Base-by-base conservation (phyloP, 1,139 yeast species). In the Hyphopichia burtonii region DNA sequence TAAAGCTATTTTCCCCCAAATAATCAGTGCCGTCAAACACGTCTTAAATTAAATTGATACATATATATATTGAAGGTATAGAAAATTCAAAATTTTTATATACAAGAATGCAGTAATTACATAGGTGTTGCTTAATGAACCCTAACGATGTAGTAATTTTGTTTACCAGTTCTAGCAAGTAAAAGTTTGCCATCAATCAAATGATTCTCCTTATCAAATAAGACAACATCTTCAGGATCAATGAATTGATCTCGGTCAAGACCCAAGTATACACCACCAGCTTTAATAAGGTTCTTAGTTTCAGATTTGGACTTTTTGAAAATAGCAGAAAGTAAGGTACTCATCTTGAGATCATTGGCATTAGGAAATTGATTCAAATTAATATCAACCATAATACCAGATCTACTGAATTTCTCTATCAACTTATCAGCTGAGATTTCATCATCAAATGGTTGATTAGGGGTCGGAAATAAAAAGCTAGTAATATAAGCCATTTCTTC, bases 181-280 rank as follows among this genome's bases (percentile, higher is more conserved):
- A 91, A 61, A 41, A 90, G 66, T 44, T 71, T 74, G 9, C 66
- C 80, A 33, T 83, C 93, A 18, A 86, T 68, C 47, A 85, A 61
- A 49, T 78, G 80, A 31, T 66, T 53, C 15, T 63, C 69, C 19
- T 63, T 66, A 28, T 71, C 74, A 32, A 80, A 66, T 39, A 77
- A 60, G 2, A 78, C 65, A 37, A 74, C 63, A 46, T 75, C 82
- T 41, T 76, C 78, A 7, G 75, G 74, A 32, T 78, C 80, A 17
- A 55, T 61, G 7, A 77, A 65, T 48, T 84, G 82, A n/a, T 69
- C 65, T 47, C 88, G 67, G 30, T 78, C 76, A 30, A 74, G 66
- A 0, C 96, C 96, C 48, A 80, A 54, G 55, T 86, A 73, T 1
- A 93, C 76, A 3, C 94, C 89, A 2, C 96, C 95, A 33, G 79